A percentile compares a stretch with the other conserved stretches of the same genome.
These are phyloP conservation scores for Sarocladiaceae sp. DNA, from an alignment of 2,329 filamentous ascomycete species.

Conservation along the genomic window DNA sequence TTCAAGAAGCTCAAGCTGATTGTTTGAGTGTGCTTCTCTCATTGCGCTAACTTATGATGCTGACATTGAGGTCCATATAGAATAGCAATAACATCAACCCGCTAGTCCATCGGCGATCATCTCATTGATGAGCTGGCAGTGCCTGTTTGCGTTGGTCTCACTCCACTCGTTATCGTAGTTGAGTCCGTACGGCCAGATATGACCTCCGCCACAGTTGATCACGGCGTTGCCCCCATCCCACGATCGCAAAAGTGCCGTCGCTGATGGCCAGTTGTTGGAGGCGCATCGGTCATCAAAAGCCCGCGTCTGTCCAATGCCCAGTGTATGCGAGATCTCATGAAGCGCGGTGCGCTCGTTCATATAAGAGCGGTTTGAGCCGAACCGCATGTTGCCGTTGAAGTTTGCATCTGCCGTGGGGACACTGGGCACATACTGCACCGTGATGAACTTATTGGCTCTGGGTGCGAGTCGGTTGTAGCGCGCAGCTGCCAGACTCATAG, in stretches of 20 bases:
- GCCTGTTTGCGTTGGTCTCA: slow-evolving; percentile 36
- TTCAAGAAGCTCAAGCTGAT: no score
- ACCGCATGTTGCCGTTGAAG: slow-evolving; percentile 40
- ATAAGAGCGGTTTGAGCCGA: slow-evolving; percentile 36
- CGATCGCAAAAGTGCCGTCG: slow-evolving; percentile 29
- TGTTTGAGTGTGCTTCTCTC: no score
- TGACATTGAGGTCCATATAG: no score
- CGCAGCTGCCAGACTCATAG: slow-evolving; percentile 33
- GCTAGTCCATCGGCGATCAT: slow-evolving; percentile 41
- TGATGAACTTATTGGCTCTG: slow-evolving; percentile 30
- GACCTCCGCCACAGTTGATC: slow-evolving; percentile 33
- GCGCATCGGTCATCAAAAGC: slow-evolving; percentile 33
- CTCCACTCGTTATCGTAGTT: slow-evolving; percentile 39
- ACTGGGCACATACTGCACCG: slow-evolving; percentile 33
- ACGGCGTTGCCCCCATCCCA: slow-evolving; percentile 32
- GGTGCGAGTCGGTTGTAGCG: slow-evolving; percentile 32
- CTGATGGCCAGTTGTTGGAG: slow-evolving; percentile 34
- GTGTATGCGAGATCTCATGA: slow-evolving; percentile 41
- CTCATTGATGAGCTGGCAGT: slow-evolving; percentile 35
- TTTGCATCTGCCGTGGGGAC: slow-evolving; percentile 40
- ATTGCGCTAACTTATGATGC: no score
- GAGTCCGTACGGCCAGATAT: slow-evolving; percentile 35
- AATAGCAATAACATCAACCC: no score
- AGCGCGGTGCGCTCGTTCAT: slow-evolving; percentile 43
- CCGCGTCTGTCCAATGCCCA: slow-evolving; percentile 38